These are phyloP conservation scores for Dictyostelium capitatum DNA, from an alignment of 78 protist genomes.

Conservation along the genomic window DNA sequence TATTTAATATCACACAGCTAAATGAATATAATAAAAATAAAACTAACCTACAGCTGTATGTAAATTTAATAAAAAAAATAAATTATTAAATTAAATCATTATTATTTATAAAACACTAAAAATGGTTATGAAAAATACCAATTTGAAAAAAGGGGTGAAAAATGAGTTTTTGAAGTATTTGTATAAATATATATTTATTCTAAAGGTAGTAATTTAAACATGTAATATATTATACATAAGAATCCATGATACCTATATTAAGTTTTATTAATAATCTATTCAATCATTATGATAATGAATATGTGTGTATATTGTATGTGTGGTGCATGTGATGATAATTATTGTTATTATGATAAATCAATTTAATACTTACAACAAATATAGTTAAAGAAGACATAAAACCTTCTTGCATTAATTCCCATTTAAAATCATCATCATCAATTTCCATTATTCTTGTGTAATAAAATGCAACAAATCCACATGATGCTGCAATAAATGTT, in stretches of 20 bases:
- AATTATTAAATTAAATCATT: too few relatives aligned
- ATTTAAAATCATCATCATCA: constrained; percentile 58
- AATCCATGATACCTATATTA: constrained; percentile 63
- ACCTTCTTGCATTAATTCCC: constrained; percentile 77
- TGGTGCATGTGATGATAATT: background rate
- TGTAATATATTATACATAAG: constrained; percentile 30
- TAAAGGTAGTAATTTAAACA: constrained; percentile 13
- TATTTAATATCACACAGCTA: too few relatives aligned
- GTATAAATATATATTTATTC: background rate
- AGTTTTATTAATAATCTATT: too few relatives aligned
- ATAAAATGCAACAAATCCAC: constrained; percentile 38
- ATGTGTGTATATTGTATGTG: too few relatives aligned
- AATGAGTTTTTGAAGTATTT: too few relatives aligned
- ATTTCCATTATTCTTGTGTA: constrained; percentile 52
- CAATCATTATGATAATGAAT: too few relatives aligned
- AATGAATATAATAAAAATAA: too few relatives aligned
- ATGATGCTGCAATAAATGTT: background rate
- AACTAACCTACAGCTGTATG: too few relatives aligned
- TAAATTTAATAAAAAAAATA: too few relatives aligned
- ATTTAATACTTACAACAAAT: constrained; percentile 28
- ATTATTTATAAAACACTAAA: too few relatives aligned
- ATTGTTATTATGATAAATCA: background rate
- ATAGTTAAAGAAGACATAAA: constrained; percentile 58
- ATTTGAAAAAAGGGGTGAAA: too few relatives aligned
- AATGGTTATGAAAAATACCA: too few relatives aligned